phyloP scores from a whole-genome alignment of 2,329 filamentous ascomycete genomes.

The Bisporella sp. region DNA sequence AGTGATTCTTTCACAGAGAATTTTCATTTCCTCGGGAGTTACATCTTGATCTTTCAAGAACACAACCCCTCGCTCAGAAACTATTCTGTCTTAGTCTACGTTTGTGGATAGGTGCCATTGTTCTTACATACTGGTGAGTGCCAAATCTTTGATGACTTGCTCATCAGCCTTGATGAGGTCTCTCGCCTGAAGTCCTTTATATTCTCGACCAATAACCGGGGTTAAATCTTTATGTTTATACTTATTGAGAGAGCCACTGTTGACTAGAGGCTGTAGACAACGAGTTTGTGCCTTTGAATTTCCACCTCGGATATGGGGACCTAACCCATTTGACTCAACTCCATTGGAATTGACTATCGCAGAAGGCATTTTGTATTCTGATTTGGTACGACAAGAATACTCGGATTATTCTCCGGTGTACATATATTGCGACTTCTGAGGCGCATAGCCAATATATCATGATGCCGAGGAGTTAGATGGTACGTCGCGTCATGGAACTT shows the following conservation, averaged over 20 bases:
- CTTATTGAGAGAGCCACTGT: constrained; percentile 14
- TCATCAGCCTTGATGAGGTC: constrained; percentile 41
- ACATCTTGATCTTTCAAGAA: constrained; percentile 43
- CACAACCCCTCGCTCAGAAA: constrained; percentile 56
- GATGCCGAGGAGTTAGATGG: too few species aligned
- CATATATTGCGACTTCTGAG: too few species aligned
- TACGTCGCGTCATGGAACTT: too few species aligned
- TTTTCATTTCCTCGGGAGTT: constrained; percentile 35
- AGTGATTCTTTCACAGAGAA: constrained; percentile 28
- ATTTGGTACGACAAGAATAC: too few species aligned
- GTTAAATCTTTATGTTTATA: constrained; percentile 15
- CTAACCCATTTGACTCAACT: background rate
- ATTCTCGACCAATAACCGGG: constrained; percentile 44
- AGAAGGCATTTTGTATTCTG: background rate
- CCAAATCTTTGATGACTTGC: constrained; percentile 49
- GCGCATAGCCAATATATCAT: too few species aligned
- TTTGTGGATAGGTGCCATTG: background rate
- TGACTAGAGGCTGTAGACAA: constrained; percentile 3
- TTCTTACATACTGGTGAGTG: constrained; percentile 28
- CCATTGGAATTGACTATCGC: background rate
- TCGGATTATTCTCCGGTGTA: too few species aligned
- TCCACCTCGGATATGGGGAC: background rate
- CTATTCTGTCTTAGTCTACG: constrained; percentile 35
- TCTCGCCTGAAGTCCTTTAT: constrained; percentile 46
- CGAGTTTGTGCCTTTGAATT: constrained; percentile 2